These are phyloP conservation scores for Aphanocladium album DNA, from an alignment of 2,329 filamentous ascomycete genomes.

Conservation along the genomic window DNA sequence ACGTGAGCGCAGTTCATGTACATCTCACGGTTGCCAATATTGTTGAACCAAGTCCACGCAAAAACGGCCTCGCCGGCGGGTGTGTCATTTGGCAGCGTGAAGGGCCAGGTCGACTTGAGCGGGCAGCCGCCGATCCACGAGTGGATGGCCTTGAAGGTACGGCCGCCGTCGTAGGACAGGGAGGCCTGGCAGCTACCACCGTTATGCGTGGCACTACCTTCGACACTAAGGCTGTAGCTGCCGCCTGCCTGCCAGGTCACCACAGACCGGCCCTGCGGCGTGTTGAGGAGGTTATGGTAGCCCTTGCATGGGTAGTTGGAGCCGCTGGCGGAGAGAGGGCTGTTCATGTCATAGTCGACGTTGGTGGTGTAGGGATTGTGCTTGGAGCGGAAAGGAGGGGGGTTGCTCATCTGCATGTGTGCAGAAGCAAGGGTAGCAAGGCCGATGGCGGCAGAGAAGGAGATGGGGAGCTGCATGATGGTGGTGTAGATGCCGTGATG, in stretches of 20 bases:
- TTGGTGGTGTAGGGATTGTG: slow-evolving; percentile 41
- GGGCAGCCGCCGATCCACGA: slow-evolving; percentile 46
- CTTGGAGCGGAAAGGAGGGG: slow-evolving; percentile 46
- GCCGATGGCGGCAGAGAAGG: slow-evolving; percentile 31
- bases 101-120: slow-evolving; percentile 47
- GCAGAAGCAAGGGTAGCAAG: slow-evolving; percentile 33
- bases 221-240: slow-evolving; percentile 53
- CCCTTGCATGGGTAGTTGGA: slow-evolving; percentile 72
- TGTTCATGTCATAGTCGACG: slow-evolving; percentile 66
- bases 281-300: slow-evolving; percentile 39
- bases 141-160: slow-evolving; percentile 58
- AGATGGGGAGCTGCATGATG: slow-evolving; percentile 27
- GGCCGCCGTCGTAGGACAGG: slow-evolving; percentile 64
- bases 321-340: slow-evolving; percentile 55
- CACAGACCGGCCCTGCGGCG: slow-evolving; percentile 42
- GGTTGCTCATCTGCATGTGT: slow-evolving; percentile 49
- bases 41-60: slow-evolving; percentile 73
- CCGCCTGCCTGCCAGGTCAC: slow-evolving; percentile 55
- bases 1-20: slow-evolving; percentile 72
- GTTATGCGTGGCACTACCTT: slow-evolving; percentile 53
- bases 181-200: slow-evolving; percentile 69
- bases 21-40: slow-evolving; percentile 67
- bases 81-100: slow-evolving; percentile 57
- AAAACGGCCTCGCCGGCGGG: slow-evolving; percentile 41
- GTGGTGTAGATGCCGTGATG: not conserved